Evolutionary conservation across 1,284 basidiomycete genomes (phyloP).

Genomic region (Fereydounia khargensis): DNA sequence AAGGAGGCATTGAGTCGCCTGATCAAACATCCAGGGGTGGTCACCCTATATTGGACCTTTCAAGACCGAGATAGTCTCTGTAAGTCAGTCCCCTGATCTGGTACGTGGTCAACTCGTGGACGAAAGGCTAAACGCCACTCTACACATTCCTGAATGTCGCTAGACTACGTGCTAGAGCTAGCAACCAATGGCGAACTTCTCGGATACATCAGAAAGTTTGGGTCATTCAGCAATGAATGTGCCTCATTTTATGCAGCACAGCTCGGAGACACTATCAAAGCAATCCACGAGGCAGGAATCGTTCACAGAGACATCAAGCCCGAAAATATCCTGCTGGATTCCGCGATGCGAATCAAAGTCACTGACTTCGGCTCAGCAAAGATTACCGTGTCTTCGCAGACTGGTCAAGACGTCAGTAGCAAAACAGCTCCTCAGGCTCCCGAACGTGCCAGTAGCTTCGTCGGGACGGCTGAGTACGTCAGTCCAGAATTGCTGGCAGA

Average conservation of each 20-base stretch:
- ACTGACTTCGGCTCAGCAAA: conserved; percentile 56
- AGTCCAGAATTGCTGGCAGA: conserved; percentile 81
- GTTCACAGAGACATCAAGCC: conserved; percentile 60
- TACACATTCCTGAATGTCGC: too few species aligned
- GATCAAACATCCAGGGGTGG: conserved; percentile 47
- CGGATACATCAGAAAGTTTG: conserved; percentile 43
- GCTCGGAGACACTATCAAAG: conserved; percentile 46
- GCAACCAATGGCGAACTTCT: conserved; percentile 54
- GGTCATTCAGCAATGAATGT: conserved; percentile 40
- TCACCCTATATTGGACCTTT: conserved; percentile 55
- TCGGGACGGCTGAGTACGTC: conserved; percentile 94
- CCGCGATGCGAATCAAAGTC: conserved; percentile 41
- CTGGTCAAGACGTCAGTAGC: not conserved
- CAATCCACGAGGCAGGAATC: conserved; percentile 50
- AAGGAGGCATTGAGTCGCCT: conserved; percentile 54
- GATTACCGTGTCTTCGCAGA: conserved; percentile 8
- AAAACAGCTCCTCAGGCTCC: not conserved
- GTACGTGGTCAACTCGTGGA: too few species aligned
- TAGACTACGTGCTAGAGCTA: conserved; percentile 53
- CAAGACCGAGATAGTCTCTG: conserved; percentile 53
- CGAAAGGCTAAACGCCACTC: too few species aligned
- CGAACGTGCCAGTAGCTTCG: conserved; percentile 71
- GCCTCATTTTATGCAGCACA: conserved; percentile 49
- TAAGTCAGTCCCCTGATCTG: conserved; percentile 8
- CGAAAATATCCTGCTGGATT: conserved; percentile 75